A percentile compares a stretch with the other conserved stretches of the same genome.
Conservation (phyloP, 2,329 filamentous ascomycete genomes). For the Monilinia aucupariae region DNA sequence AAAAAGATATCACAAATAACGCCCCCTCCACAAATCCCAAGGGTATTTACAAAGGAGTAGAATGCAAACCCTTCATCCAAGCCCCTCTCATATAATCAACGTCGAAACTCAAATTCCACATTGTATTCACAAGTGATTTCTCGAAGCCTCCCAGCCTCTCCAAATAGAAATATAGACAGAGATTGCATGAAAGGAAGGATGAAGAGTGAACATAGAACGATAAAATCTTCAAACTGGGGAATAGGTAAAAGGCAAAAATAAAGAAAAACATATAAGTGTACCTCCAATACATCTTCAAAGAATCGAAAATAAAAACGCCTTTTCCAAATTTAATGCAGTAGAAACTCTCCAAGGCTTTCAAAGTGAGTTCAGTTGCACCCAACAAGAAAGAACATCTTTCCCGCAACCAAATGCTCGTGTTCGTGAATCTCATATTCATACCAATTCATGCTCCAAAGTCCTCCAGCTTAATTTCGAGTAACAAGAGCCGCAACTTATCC, state of each 20-base stretch:
- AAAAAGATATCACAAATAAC: background rate
- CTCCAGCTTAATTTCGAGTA: background rate
- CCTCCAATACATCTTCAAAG: background rate
- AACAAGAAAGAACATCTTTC: constrained; percentile 9
- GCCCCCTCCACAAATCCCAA: constrained; percentile 8
- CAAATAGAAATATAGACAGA: background rate
- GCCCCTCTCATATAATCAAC: background rate
- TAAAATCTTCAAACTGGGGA: background rate
- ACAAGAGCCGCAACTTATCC: constrained; percentile 4
- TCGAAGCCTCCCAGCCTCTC: background rate
- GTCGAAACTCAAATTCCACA: constrained; percentile 1
- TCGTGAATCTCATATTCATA: constrained; percentile 15
- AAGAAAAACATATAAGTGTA: background rate
- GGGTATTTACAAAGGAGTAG: constrained; percentile 17
- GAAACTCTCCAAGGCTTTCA: background rate
- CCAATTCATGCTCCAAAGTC: constrained; percentile 4
- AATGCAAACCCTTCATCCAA: constrained; percentile 10
- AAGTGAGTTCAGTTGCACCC: constrained; percentile 5
- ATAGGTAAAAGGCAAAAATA: background rate
- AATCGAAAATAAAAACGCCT: background rate
- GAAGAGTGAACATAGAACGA: background rate
- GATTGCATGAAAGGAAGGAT: background rate
- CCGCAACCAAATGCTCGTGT: constrained; percentile 9
- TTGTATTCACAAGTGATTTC: background rate
- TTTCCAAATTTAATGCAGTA: constrained; percentile 5